Evolutionary conservation across 225 moss, liverwort and hornwort species (phyloP).

Genomic region (Ulota crispa): DNA sequence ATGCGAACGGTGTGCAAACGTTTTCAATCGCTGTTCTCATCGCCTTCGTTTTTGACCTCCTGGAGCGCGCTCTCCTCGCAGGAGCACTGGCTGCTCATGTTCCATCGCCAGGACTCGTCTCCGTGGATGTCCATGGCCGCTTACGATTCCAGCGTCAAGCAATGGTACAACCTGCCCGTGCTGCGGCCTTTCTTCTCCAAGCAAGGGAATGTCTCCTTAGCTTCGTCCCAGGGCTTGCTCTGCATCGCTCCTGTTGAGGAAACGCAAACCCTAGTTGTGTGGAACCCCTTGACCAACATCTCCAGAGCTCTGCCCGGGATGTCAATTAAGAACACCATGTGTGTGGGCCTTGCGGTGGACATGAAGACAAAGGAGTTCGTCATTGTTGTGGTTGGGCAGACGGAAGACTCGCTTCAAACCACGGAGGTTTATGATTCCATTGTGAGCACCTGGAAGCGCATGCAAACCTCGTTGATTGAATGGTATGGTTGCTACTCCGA

Average conservation of each 20-base stretch:
- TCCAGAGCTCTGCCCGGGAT: slow-evolving; percentile 36
- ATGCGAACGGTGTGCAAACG: slow-evolving; percentile 47
- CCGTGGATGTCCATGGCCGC: slow-evolving; percentile 59
- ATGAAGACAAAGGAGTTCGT: slow-evolving; percentile 25
- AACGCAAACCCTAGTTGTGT: slow-evolving; percentile 35
- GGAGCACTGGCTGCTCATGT: slow-evolving; percentile 58
- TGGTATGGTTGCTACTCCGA: slow-evolving; percentile 63
- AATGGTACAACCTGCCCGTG: slow-evolving; percentile 49
- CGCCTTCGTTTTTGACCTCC: slow-evolving; percentile 32
- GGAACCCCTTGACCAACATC: slow-evolving; percentile 47
- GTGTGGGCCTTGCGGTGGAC: slow-evolving; percentile 48
- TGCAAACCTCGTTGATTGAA: slow-evolving; percentile 47
- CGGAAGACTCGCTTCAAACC: slow-evolving; percentile 23
- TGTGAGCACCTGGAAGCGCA: slow-evolving; percentile 34
- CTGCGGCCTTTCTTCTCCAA: slow-evolving; percentile 35
- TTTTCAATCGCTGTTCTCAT: slow-evolving; percentile 28
- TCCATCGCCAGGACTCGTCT: slow-evolving; percentile 40
- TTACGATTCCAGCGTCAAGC: slow-evolving; percentile 39
- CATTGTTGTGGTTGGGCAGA: slow-evolving; percentile 47
- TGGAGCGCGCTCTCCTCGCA: slow-evolving; percentile 31
- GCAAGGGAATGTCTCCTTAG: slow-evolving; percentile 36
- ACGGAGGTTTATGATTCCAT: slow-evolving; percentile 48
- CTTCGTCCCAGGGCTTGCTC: slow-evolving; percentile 48
- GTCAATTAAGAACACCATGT: slow-evolving; percentile 43
- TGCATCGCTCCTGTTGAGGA: slow-evolving; percentile 46